Conservation (phyloP, 352 stramenopile species). For the Globisporangium viniferum region DNA sequence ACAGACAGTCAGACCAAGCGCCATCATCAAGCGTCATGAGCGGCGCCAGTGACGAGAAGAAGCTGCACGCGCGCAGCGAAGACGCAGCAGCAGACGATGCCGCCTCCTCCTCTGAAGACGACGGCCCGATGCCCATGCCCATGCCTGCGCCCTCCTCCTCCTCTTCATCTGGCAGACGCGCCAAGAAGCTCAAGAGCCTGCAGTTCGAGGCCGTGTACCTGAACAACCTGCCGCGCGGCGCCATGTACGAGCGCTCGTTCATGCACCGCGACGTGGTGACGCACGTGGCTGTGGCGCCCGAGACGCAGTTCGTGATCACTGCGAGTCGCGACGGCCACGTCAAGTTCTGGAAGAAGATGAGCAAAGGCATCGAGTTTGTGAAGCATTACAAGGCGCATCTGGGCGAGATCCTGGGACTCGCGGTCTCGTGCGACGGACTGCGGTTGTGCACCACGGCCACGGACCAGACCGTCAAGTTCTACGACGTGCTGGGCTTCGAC, state of each 20-base stretch:
- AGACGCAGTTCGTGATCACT: conserved; percentile 97
- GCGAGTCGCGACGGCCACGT: conserved; percentile 95
- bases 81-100: background rate
- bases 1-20: too few relatives aligned
- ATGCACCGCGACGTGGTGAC: conserved; percentile 97
- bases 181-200: conserved; percentile 41
- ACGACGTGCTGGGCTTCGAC: conserved; percentile 98
- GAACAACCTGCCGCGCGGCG: conserved; percentile 78
- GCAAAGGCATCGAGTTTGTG: conserved; percentile 96
- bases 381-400: conserved; percentile 99
- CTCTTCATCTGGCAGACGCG: conserved; percentile 18
- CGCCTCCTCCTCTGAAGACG: conserved; percentile 28
- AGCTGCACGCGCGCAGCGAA: conserved; percentile 13
- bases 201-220: conserved; percentile 76
- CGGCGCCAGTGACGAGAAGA: background rate
- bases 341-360: conserved; percentile 99
- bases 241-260: conserved; percentile 96
- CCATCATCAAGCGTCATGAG: background rate
- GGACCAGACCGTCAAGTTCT: conserved; percentile 98
- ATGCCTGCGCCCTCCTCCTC: background rate
- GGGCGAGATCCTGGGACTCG: conserved; percentile 79
- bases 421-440: conserved; percentile 80
- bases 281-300: conserved; percentile 84
- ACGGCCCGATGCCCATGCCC: conserved; percentile 61
- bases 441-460: conserved; percentile 80